phyloP scores from a whole-genome alignment of 345 rosid genomes.

The Pistacia integerrima region DNA sequence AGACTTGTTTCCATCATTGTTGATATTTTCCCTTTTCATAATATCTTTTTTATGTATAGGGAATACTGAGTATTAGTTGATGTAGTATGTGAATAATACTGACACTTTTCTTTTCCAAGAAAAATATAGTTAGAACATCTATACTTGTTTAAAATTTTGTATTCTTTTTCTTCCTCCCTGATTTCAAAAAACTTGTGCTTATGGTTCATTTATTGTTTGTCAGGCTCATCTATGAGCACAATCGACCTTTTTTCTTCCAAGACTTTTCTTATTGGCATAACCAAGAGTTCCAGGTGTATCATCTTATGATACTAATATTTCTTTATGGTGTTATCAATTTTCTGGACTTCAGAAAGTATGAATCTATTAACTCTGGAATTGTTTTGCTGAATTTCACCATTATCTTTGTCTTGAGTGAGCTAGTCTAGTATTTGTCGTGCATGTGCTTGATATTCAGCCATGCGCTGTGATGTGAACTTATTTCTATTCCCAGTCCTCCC shows the following conservation, averaged over 20 bases:
- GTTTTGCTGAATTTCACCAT: too few relatives aligned
- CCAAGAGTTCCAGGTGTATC: background rate
- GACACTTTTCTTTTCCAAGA: background rate
- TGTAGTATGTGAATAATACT: background rate
- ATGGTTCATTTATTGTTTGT: background rate
- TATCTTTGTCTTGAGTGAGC: too few relatives aligned
- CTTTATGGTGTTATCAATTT: too few relatives aligned
- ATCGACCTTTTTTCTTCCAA: background rate
- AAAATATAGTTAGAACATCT: background rate
- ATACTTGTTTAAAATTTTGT: background rate
- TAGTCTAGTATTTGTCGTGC: too few relatives aligned
- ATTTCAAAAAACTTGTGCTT: background rate
- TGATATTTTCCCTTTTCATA: background rate
- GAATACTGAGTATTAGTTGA: background rate
- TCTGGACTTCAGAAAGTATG: too few relatives aligned
- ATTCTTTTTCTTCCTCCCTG: background rate
- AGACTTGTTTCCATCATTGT: slow-evolving; percentile 26
- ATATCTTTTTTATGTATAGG: background rate
- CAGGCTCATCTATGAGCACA: background rate
- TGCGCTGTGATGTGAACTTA: too few relatives aligned
- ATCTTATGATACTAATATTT: too few relatives aligned
- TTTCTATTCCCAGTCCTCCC: too few relatives aligned
- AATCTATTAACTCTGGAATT: too few relatives aligned
- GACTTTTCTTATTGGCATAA: background rate
- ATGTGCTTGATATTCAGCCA: too few relatives aligned